Percentiles rank a stretch among this genome's conserved stretches.
Conservation (phyloP, 148 eudicot species). For the Agrostemma githago region DNA sequence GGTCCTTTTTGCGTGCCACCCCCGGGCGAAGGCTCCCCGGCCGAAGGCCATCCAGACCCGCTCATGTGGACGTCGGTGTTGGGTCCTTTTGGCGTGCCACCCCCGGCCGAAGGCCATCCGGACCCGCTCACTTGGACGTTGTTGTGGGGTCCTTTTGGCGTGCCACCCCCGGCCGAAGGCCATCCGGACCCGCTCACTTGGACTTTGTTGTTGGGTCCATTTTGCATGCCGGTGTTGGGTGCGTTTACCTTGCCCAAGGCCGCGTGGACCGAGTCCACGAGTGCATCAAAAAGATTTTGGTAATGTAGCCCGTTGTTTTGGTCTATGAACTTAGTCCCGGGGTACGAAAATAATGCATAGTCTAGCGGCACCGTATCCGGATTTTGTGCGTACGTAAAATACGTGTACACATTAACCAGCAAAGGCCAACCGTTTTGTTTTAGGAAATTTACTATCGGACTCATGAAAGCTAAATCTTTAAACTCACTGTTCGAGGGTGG, state of each 20-base stretch:
- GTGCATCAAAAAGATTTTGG: conserved; percentile 30
- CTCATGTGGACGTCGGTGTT: neutral
- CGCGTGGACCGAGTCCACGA: conserved; percentile 27
- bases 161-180: conserved; percentile 23
- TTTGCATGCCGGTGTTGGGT: neutral
- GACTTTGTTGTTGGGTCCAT: neutral
- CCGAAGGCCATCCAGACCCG: conserved; percentile 27
- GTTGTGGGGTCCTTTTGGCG: too few relatives aligned
- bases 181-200: conserved; percentile 18
- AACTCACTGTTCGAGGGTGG: conserved; percentile 31
- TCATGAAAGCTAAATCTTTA: conserved; percentile 8
- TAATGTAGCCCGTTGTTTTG: conserved; percentile 21
- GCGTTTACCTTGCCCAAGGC: conserved; percentile 23
- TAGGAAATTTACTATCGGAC: conserved; percentile 24
- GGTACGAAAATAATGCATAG: conserved; percentile 24
- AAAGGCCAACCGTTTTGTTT: conserved; percentile 21
- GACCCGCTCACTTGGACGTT: conserved; percentile 4
- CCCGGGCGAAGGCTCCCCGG: conserved; percentile 6
- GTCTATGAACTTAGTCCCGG: conserved; percentile 12
- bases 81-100: neutral
- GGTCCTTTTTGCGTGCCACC: too few relatives aligned
- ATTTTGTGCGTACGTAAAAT: conserved; percentile 2
- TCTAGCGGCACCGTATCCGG: neutral
- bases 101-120: conserved; percentile 26
- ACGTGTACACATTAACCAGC: conserved; percentile 12